Percentiles rank a stretch among this genome's conserved stretches.
phyloP scores from a whole-genome alignment of 768 basidiomycete species.

The Boletus coccyginus region DNA sequence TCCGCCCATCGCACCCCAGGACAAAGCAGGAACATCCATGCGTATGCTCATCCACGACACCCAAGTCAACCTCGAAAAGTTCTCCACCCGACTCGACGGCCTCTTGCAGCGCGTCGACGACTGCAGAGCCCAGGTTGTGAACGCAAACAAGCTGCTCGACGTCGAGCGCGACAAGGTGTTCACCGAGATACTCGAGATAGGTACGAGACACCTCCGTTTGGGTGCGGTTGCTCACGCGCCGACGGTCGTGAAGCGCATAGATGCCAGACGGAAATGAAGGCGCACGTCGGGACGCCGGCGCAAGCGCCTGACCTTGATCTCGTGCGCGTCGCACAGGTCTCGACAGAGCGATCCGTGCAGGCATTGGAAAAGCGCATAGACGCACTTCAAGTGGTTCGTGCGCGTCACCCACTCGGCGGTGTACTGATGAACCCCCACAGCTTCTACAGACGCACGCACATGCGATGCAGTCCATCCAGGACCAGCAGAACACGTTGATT shows the following conservation, averaged over 20 bases:
- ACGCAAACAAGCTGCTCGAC: slow-evolving; percentile 56
- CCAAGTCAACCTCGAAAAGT: slow-evolving; percentile 66
- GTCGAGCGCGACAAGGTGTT: slow-evolving; percentile 55
- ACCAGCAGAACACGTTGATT: slow-evolving; percentile 31
- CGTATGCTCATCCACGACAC: slow-evolving; percentile 73
- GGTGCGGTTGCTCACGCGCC: slow-evolving; percentile 6
- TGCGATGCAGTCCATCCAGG: slow-evolving; percentile 55
- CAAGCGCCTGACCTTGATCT: slow-evolving; percentile 43
- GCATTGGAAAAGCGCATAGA: slow-evolving; percentile 55
- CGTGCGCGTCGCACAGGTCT: slow-evolving; percentile 40
- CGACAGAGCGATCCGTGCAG: slow-evolving; percentile 37
- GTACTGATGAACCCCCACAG: slow-evolving; percentile 30
- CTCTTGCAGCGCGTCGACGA: slow-evolving; percentile 51
- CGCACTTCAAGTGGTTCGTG: slow-evolving; percentile 48
- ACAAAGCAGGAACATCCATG: slow-evolving; percentile 68
- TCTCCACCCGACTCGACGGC: slow-evolving; percentile 54
- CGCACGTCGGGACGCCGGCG: slow-evolving; percentile 53
- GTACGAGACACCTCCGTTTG: not conserved
- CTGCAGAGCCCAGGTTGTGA: slow-evolving; percentile 50
- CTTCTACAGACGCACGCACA: slow-evolving; percentile 53
- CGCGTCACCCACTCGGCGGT: not conserved
- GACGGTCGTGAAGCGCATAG: slow-evolving; percentile 49
- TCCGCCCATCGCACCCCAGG: slow-evolving; percentile 48
- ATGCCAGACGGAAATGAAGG: slow-evolving; percentile 59
- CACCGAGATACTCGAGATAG: slow-evolving; percentile 41